phyloP scores from a whole-genome alignment of 345 rosid species.

The Moringa oleifera region DNA sequence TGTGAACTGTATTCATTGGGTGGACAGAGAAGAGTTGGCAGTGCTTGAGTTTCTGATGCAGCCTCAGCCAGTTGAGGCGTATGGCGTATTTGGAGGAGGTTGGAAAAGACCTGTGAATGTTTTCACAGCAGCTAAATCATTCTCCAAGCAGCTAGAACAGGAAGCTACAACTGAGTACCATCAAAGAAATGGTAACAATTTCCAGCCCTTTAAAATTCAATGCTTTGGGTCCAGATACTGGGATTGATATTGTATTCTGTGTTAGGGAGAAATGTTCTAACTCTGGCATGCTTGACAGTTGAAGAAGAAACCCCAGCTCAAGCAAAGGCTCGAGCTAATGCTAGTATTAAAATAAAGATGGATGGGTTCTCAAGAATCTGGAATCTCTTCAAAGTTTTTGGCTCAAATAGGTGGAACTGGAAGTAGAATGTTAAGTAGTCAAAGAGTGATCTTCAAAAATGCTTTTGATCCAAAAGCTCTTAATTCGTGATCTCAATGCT shows the following conservation, averaged over 20 bases:
- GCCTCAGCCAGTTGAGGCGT: slow-evolving; percentile 41
- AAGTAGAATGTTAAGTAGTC: no score
- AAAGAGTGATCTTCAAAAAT: no score
- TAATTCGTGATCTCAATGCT: no score
- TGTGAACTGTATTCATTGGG: slow-evolving; percentile 62
- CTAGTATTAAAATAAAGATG: slow-evolving; percentile 33
- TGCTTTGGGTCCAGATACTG: no score
- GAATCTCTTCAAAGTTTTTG: slow-evolving; percentile 26
- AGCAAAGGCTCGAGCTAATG: slow-evolving; percentile 41
- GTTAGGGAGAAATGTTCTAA: neutral
- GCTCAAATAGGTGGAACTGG: slow-evolving; percentile 2
- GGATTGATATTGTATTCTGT: neutral
- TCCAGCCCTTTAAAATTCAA: neutral
- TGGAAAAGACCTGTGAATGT: slow-evolving; percentile 56
- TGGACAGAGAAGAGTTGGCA: slow-evolving; percentile 41
- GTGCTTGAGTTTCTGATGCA: slow-evolving; percentile 47
- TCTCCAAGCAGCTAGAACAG: slow-evolving; percentile 33
- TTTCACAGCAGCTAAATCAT: slow-evolving; percentile 48
- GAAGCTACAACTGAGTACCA: slow-evolving; percentile 17
- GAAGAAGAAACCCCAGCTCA: slow-evolving; percentile 61
- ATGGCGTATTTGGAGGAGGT: slow-evolving; percentile 58
- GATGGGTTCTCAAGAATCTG: slow-evolving; percentile 32
- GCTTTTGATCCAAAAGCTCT: no score
- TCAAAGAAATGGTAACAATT: slow-evolving; percentile 15
- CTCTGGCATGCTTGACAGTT: slow-evolving; percentile 23